These are phyloP conservation scores for Fagus crenata DNA, from an alignment of 306 rosid genomes.

Conservation along the genomic window DNA sequence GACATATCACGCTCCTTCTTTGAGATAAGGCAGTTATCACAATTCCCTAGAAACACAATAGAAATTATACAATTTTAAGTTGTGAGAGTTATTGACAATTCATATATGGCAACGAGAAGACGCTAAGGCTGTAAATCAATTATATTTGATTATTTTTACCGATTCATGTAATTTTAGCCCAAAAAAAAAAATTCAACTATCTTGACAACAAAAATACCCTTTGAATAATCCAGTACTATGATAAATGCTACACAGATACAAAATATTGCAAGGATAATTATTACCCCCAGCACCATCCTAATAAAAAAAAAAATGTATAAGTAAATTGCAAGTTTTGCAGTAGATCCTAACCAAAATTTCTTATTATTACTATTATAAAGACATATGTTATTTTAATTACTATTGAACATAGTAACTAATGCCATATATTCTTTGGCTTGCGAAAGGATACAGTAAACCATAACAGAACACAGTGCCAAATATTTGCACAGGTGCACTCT, in stretches of 20 bases:
- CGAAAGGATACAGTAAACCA: no score
- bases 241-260: not conserved
- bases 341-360: not conserved
- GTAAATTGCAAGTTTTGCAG: no score
- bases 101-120: not conserved
- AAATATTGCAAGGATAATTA: not conserved
- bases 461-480: no score
- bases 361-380: not conserved
- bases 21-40: constrained; percentile 73
- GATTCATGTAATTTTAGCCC: not conserved
- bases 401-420: not conserved
- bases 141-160: not conserved
- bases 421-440: not conserved
- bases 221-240: not conserved
- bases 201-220: not conserved
- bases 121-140: not conserved
- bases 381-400: not conserved
- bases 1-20: constrained; percentile 77
- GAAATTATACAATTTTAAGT: constrained; percentile 4
- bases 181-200: not conserved
- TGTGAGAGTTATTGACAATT: not conserved
- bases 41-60: constrained; percentile 56
- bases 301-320: no score
- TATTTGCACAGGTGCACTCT: no score
- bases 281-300: constrained; percentile 10